Base-by-base conservation (phyloP, 768 basidiomycete genomes). In the Tricholoma bakamatsutake region DNA sequence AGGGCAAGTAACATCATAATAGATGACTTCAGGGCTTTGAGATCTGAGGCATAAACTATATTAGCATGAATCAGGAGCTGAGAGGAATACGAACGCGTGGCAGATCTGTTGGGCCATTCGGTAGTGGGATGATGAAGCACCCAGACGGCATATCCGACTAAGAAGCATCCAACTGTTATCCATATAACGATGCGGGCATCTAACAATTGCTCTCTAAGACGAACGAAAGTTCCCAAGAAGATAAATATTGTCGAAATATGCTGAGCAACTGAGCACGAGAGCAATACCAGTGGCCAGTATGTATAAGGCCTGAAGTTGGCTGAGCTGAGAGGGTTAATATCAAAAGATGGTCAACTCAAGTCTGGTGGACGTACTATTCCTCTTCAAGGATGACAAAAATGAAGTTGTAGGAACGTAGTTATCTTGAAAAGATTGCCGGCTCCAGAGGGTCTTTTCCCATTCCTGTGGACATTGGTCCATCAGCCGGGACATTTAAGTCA, bases 1-100 rank as follows among this genome's bases (percentile, higher is more conserved):
- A 99, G 79, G 6, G 90, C 82, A 21, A 97, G 80, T 65, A 96
- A 90, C 61, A 95, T 88, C 56, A 98, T 77, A 43, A 98, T 77
- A 6, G 88, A 87, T 3, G 91, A 90, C 66, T 90, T 93, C 58
- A 88, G 66, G 1, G 81, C 75, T 66, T 88, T 89, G 40, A 87
- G 77, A 59, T 83, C 89, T 92, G 63, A 6, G 4, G 17, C 7
- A 21, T 27, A 56, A 51, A 54, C 51, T 53, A 17, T 21, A 17
- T 17, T 43, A 55, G 31, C 12, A 13, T 28, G 37, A 27, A 34
- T 12, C 13, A 39, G 31, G 30, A 52, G 4, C 8, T 24, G 2
- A 42, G 18, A 46, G n/a, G 21, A 37, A 52, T 17, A 61, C 64
- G 21, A 42, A 63, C 64, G 62, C 51, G 59, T 62, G 37, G 60